Conservation (phyloP, 441 rosid species). For the Hura crepitans region DNA sequence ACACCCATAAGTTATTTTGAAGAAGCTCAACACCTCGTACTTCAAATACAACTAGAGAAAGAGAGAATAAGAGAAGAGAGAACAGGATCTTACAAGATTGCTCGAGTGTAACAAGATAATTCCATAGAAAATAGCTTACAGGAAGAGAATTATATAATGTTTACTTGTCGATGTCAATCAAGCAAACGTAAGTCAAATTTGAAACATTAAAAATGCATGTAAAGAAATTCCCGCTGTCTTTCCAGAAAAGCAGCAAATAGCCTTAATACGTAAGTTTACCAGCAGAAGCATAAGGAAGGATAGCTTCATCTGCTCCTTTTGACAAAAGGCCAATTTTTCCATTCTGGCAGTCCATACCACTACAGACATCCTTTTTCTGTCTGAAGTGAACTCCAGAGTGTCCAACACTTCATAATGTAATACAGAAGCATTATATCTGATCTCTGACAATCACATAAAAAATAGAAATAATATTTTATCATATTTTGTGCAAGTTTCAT, state of each 20-base stretch:
- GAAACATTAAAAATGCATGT: background rate
- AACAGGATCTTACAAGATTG: background rate
- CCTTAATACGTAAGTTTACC: conserved; percentile 44
- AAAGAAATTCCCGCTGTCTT: background rate
- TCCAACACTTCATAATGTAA: conserved; percentile 80
- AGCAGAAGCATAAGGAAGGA: conserved; percentile 70
- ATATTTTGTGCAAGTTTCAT: conserved; percentile 17
- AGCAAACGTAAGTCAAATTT: background rate
- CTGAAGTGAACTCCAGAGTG: conserved; percentile 94
- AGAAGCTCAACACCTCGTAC: background rate
- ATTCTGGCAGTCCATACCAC: conserved; percentile 72
- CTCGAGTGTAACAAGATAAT: background rate
- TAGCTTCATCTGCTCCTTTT: conserved; percentile 97
- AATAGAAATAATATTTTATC: conserved; percentile 11
- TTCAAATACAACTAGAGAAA: background rate
- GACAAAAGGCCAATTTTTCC: conserved; percentile 80
- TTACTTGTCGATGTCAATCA: background rate
- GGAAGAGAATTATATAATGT: background rate
- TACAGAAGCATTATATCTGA: conserved; percentile 55
- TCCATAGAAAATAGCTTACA: background rate
- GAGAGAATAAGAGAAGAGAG: background rate
- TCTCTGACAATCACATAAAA: conserved; percentile 48
- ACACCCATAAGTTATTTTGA: background rate
- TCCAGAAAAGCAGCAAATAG: conserved; percentile 10
- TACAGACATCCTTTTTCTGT: conserved; percentile 97